phyloP scores from a whole-genome alignment of 2,329 filamentous ascomycete genomes.

The Trichoderma brevicompactum region DNA sequence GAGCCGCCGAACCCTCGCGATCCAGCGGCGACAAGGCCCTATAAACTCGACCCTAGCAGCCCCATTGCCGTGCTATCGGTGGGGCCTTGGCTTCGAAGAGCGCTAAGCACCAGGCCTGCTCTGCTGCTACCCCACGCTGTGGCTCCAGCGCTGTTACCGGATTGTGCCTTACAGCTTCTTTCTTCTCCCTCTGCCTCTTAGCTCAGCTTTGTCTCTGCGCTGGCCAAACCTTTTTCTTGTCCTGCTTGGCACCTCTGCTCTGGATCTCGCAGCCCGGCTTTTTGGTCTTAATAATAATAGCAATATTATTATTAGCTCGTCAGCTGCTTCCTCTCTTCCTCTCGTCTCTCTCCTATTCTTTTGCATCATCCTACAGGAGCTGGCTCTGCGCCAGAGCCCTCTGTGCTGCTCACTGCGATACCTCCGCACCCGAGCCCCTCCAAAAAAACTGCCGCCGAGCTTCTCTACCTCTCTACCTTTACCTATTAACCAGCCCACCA shows the following conservation, averaged over 20 bases:
- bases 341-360: conserved; percentile 7
- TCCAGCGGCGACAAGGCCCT: conserved; percentile 17
- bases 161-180: conserved; percentile 29
- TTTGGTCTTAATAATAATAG: conserved; percentile 9
- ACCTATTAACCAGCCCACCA: conserved; percentile 13
- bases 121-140: conserved; percentile 28
- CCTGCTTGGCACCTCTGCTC: conserved; percentile 11
- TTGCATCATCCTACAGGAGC: conserved; percentile 21
- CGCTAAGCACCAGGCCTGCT: conserved; percentile 25
- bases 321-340: conserved; percentile 13
- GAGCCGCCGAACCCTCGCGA: conserved; percentile 21
- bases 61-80: conserved; percentile 26
- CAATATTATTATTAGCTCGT: conserved; percentile 19
- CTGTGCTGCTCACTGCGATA: conserved; percentile 5
- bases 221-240: background rate
- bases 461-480: background rate
- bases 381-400: conserved; percentile 30
- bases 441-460: conserved; percentile 23
- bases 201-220: conserved; percentile 1
- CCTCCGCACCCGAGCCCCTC: conserved; percentile 23
- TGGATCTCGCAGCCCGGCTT: conserved; percentile 15
- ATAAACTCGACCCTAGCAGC: conserved; percentile 24
- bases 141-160: conserved; percentile 16
- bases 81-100: conserved; percentile 25
- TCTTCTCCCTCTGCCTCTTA: background rate